Percentiles rank a stretch among this genome's conserved stretches.
phyloP scores from a whole-genome alignment of 1,139 yeast species.

The Nakaseomyces nivariensis region DNA sequence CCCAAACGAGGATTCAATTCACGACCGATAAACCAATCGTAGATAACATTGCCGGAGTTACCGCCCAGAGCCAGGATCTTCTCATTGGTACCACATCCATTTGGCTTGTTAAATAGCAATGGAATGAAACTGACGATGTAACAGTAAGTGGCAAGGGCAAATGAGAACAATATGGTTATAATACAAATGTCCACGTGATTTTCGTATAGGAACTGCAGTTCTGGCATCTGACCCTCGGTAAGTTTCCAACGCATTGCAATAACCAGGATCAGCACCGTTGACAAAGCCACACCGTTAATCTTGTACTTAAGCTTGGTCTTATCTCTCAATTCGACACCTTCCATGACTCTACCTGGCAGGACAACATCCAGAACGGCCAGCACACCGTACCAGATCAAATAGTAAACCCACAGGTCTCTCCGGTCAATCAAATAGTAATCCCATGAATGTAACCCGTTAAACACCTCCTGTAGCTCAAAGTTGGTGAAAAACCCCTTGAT shows the following conservation, averaged over 20 bases:
- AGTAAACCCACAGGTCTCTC: constrained; percentile 47
- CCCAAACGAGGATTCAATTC: constrained; percentile 91
- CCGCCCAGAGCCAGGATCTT: constrained; percentile 79
- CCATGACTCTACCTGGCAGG: constrained; percentile 60
- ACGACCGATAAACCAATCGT: constrained; percentile 96
- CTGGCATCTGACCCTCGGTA: constrained; percentile 58
- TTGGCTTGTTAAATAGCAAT: constrained; percentile 30
- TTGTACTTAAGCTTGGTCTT: constrained; percentile 61
- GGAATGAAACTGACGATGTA: constrained; percentile 63
- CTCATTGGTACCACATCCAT: constrained; percentile 50
- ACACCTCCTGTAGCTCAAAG: constrained; percentile 35
- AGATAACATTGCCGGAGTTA: constrained; percentile 62
- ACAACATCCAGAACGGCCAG: constrained; percentile 54
- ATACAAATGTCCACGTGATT: constrained; percentile 58
- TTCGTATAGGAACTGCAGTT: constrained; percentile 62
- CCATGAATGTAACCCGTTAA: constrained; percentile 21
- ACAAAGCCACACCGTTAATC: constrained; percentile 66
- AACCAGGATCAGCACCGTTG: constrained; percentile 37
- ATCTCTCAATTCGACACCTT: constrained; percentile 69
- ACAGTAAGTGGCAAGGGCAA: constrained; percentile 51
- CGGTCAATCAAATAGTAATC: constrained; percentile 24
- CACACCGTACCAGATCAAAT: constrained; percentile 63
- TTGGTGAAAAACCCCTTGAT: constrained; percentile 36
- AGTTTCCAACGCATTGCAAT: constrained; percentile 42
- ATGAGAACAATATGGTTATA: constrained; percentile 55